Base-by-base conservation (phyloP, 2,329 filamentous ascomycete genomes). In the Colletotrichum tropicale region DNA sequence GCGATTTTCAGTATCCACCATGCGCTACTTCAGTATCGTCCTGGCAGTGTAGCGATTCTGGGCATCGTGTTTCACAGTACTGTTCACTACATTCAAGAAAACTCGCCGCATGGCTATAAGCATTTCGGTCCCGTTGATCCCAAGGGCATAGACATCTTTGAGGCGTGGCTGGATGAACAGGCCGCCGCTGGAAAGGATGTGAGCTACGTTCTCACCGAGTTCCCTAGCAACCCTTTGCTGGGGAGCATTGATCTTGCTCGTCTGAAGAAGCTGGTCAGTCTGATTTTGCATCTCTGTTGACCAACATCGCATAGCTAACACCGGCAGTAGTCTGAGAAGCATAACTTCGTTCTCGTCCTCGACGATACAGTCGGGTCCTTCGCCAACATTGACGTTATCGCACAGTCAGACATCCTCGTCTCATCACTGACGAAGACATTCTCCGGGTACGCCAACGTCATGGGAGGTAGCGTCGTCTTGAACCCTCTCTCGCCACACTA, bases 341-440 rank as follows among this genome's bases (percentile, higher is more conserved):
- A 88, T 78, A 80, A 81, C 48, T 87, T 90, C 77, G 82, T 88
- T 66, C 77, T 89, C 61, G 81, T 88, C 18, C 79, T 88, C 3
- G 89, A 90, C 77, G 89, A 90, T 61, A 90, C 88, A 0, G 76
- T 89, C 61, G 84, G 84, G n/a, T 85, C 84, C 32, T 88, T 88
- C 70, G 85, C 81, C 78, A 90, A 89, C 78, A 80, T 90, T 74
- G 88, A 92, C 79, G 80, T 92, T 38, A 80, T 91, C 5, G 77
- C 81, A 7, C 82, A 85, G 0, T 86, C 87, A 3, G 90, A 92
- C 77, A 80, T 91, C 1, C 76, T 92, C 34, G 77, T 90, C 18
- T 88, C 88, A 0, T 89, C 87, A 28, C 83, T 92, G 18, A 92
- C 90, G n/a, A 92, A 92, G 81, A 86, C 86, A 3, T 92, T 93